Percentiles rank a stretch among this genome's conserved stretches.
Conservation (phyloP, 768 basidiomycete genomes). For the Xerocomellus amylosporus region DNA sequence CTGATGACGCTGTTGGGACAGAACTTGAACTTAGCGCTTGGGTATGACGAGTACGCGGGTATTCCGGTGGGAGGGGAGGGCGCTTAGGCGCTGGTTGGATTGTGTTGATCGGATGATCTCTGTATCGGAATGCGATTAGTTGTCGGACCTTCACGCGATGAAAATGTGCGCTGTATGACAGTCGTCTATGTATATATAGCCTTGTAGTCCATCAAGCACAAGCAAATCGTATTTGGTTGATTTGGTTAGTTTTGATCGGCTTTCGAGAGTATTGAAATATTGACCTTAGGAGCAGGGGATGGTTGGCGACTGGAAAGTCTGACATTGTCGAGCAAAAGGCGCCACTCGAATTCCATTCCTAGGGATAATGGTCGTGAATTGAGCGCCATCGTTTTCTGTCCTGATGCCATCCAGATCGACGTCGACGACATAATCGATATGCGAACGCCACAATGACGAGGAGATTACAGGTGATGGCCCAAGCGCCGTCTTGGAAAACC, state of each 20-base stretch:
- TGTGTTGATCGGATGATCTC: not conserved
- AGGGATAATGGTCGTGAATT: not conserved
- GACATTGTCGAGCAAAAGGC: not conserved
- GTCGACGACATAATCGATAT: conserved; percentile 9
- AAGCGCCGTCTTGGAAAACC: conserved; percentile 9
- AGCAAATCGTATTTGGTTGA: not conserved
- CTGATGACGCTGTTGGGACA: conserved; percentile 28
- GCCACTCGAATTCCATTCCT: not conserved
- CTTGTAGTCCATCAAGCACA: not conserved
- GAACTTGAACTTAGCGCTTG: conserved; percentile 89
- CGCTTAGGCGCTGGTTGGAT: conserved; percentile 1
- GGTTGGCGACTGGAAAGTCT: not conserved
- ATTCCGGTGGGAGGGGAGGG: conserved; percentile 45
- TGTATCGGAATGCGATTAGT: not conserved
- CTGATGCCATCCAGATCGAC: not conserved
- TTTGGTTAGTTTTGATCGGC: not conserved
- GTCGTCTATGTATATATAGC: not conserved
- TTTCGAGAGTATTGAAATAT: too few species aligned
- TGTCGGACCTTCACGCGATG: not conserved
- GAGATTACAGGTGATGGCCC: conserved; percentile 9
- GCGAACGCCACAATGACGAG: conserved; percentile 7
- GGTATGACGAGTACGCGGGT: conserved; percentile 81
- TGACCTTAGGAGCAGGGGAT: not conserved
- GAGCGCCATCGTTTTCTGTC: not conserved
- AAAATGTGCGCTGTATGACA: not conserved